Conservation (phyloP, 768 basidiomycete genomes). For the Auriscalpium vulgare region DNA sequence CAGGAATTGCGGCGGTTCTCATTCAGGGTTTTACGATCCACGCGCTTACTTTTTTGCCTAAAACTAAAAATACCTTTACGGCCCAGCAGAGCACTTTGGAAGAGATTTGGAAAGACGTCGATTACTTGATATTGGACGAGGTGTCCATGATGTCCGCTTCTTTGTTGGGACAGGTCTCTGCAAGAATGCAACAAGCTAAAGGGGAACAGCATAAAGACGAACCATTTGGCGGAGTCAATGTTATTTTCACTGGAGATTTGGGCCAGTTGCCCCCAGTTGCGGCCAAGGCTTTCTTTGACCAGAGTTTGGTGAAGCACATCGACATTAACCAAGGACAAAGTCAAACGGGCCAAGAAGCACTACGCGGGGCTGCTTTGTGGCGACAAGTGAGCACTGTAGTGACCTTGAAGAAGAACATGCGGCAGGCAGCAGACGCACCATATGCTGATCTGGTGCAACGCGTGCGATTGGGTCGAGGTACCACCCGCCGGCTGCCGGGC, state of each 20-base stretch:
- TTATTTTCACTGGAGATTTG: conserved; percentile 27
- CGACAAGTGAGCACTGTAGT: background rate
- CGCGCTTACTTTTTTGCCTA: conserved; percentile 17
- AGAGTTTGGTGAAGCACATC: background rate
- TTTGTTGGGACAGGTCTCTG: conserved; percentile 17
- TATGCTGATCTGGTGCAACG: background rate
- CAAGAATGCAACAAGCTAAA: conserved; percentile 16
- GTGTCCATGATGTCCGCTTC: conserved; percentile 17
- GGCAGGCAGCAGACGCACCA: background rate
- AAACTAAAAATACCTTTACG: background rate
- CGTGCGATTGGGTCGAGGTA: background rate
- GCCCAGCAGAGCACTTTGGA: background rate
- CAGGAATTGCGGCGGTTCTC: conserved; percentile 22
- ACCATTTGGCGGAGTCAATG: conserved; percentile 25
- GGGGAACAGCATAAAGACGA: conserved; percentile 1
- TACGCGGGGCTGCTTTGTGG: background rate
- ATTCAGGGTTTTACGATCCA: conserved; percentile 25
- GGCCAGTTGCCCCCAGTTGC: conserved; percentile 20
- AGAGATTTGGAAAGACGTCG: conserved; percentile 12
- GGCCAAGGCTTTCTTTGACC: conserved; percentile 14
- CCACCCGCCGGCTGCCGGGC: background rate
- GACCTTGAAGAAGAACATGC: background rate
- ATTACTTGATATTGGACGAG: conserved; percentile 17
- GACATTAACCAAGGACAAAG: background rate
- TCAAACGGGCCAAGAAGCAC: background rate